Evolutionary conservation across 139 green algal genomes (phyloP), one percentile per base, ranked within the genome.

Genomic region (Eudorina sp.): DNA sequence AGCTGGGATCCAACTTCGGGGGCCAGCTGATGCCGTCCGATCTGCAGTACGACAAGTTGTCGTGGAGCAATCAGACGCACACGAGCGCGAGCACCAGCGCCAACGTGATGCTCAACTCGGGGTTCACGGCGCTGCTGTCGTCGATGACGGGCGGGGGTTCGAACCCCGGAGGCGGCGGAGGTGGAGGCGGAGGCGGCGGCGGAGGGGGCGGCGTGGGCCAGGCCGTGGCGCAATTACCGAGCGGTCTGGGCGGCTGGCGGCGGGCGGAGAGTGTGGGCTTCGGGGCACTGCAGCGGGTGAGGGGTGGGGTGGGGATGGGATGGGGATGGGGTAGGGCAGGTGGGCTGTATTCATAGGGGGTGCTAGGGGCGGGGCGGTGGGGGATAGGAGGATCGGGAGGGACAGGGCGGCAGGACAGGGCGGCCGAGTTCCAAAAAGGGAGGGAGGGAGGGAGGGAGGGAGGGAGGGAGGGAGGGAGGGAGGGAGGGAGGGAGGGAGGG

Each of bases 11-110:
- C 21, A 78, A n/a, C 8, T 36, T 40, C 31, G 81, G 83, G 68
- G 83, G 83, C 6, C 83, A 81, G 48, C 23, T 88, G 83, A 43
- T 70, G 36, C 83, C 83, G 46, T 27, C 36, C 6, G 83, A 88
- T 0, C 34, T 88, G 48, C 68, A 81, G 27, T 88, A 88, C 46
- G 83, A 70, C 38, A 88, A 81, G 36, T 48, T 88, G 68, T 82
- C 68, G 0, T 88, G 83, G 83, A 82, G 68, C 68, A 88, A 88
- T 46, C 3, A 72, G 36, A 82, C 83, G 1, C 48, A 72, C 14
- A 88, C 83, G 2, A 73, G 29, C 48, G 68, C 68, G 34, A 60
- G 34, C 1, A 87, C 81, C 3, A 86, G 70, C 79, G 66, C 55
- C 31, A 85, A 55, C 40, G n/a, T 53, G 1, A 53, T 87, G 62